Conservation (phyloP, 1,284 basidiomycete species). For the Cutaneotrichosporon sp. region DNA sequence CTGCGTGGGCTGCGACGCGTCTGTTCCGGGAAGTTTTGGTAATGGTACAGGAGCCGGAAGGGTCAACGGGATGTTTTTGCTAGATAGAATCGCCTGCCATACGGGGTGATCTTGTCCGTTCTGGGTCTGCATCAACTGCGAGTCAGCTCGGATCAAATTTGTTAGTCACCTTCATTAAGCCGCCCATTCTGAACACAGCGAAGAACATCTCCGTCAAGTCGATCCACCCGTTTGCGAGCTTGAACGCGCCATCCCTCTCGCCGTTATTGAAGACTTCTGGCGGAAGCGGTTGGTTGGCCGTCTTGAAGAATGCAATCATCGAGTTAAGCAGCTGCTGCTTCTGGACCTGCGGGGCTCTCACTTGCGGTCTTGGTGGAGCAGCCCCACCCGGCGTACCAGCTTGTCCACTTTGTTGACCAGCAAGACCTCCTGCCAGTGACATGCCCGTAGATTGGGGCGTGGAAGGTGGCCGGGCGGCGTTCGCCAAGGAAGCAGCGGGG, state of each 20-base stretch:
- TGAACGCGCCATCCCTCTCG: constrained; percentile 32
- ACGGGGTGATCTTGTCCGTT: constrained; percentile 26
- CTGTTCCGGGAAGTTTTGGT: constrained; percentile 22
- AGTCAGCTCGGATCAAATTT: background rate
- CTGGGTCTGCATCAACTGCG: constrained; percentile 15
- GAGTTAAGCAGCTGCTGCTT: constrained; percentile 33
- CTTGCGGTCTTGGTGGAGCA: background rate
- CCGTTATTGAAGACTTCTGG: constrained; percentile 34
- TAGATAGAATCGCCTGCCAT: constrained; percentile 24
- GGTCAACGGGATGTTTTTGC: constrained; percentile 28
- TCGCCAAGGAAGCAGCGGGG: background rate
- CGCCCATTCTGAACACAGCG: constrained; percentile 30
- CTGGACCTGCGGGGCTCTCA: constrained; percentile 5
- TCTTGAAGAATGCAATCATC: constrained; percentile 26
- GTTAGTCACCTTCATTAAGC: constrained; percentile 21
- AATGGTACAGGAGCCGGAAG: constrained; percentile 28
- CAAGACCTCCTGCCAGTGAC: background rate
- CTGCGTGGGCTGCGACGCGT: constrained; percentile 18
- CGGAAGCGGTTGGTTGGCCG: constrained; percentile 24
- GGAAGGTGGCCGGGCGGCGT: background rate
- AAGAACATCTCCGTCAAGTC: constrained; percentile 39
- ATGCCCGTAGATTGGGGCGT: background rate
- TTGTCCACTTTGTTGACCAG: background rate
- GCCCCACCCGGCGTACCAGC: background rate
- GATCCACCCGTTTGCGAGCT: constrained; percentile 35